Percentiles rank a stretch among this genome's conserved stretches.
These are phyloP conservation scores for Lippia alba DNA, from an alignment of 305 asterid genomes.

Conservation along the genomic window DNA sequence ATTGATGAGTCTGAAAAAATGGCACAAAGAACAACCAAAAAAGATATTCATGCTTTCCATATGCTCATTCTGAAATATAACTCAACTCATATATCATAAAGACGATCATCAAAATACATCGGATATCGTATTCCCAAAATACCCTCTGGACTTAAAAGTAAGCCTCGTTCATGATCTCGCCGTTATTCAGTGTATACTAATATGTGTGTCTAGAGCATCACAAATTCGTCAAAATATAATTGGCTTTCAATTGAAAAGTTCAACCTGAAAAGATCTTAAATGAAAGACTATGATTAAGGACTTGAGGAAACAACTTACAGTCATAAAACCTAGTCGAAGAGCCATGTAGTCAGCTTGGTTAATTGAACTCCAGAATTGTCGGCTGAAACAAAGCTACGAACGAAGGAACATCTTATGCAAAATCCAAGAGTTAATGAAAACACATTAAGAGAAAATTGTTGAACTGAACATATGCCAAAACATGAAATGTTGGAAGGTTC, in stretches of 20 bases:
- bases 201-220: not conserved
- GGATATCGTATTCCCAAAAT: too few relatives aligned
- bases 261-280: conserved; percentile 11
- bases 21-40: conserved; percentile 23
- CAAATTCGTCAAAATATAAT: not conserved
- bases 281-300: not conserved
- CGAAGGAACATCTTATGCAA: conserved; percentile 10
- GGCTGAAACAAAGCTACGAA: conserved; percentile 91
- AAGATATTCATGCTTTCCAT: not conserved
- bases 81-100: not conserved
- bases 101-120: too few relatives aligned
- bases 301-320: conserved; percentile 54
- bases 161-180: too few relatives aligned
- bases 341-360: conserved; percentile 95
- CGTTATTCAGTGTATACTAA: too few relatives aligned
- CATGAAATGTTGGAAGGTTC: not conserved
- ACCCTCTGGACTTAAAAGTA: not conserved
- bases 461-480: conserved; percentile 9
- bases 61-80: conserved; percentile 12
- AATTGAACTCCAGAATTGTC: conserved; percentile 95
- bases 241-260: not conserved
- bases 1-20: conserved; percentile 79
- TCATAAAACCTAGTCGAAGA: conserved; percentile 79
- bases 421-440: conserved; percentile 7
- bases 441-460: conserved; percentile 12